Conservation (phyloP, 441 rosid species). For the Hypseocharis bilobata region DNA sequence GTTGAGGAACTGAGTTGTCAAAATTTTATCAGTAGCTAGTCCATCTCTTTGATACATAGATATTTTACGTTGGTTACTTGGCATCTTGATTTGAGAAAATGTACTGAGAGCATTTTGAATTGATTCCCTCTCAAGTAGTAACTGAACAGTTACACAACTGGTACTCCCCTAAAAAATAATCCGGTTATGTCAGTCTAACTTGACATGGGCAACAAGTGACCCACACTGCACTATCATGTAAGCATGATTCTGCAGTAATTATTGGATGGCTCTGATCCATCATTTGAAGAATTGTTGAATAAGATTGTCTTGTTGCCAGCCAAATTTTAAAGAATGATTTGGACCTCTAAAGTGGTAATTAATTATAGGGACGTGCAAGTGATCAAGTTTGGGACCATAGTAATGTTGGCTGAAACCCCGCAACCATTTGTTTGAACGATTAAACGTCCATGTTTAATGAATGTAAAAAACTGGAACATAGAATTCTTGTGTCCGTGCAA, state of each 20-base stretch:
- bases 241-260: background rate
- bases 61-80: background rate
- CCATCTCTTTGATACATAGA: background rate
- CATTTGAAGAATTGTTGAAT: background rate
- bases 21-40: background rate
- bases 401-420: background rate
- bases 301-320: background rate
- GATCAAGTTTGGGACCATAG: background rate
- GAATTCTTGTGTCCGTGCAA: too few relatives aligned
- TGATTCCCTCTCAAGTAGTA: background rate
- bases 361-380: background rate
- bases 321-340: too few relatives aligned
- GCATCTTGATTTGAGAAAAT: too few relatives aligned
- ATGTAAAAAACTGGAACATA: background rate
- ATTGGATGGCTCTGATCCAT: background rate
- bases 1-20: background rate
- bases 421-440: background rate
- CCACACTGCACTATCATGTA: background rate
- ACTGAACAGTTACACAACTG: background rate
- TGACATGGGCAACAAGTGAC: background rate
- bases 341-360: background rate
- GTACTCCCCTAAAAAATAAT: background rate
- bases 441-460: background rate
- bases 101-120: background rate
- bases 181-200: background rate